Percentiles rank a stretch among this genome's conserved stretches.
phyloP scores from a whole-genome alignment of 768 basidiomycete species.

The Rhodotorula taiwanensis region DNA sequence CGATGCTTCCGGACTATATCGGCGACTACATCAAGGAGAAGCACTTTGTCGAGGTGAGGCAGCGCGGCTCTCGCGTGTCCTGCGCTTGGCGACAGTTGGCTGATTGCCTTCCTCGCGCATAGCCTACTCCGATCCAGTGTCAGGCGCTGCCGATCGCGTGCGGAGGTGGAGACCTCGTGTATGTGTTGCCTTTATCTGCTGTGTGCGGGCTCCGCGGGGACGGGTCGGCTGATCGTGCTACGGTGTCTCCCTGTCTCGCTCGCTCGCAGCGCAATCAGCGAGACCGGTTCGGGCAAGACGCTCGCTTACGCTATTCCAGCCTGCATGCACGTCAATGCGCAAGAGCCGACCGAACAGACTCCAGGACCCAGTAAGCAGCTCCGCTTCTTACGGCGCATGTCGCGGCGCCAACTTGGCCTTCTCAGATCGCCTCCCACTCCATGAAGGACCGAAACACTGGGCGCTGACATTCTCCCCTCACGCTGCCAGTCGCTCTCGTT shows the following conservation, averaged over 20 bases:
- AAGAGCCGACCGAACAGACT: slow-evolving; percentile 63
- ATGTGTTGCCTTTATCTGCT: slow-evolving; percentile 45
- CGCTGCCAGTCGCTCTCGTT: slow-evolving; percentile 57
- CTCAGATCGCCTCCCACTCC: too few species aligned
- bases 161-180: slow-evolving; percentile 88
- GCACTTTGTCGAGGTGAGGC: slow-evolving; percentile 66
- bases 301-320: slow-evolving; percentile 90
- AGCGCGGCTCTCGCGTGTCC: too few species aligned
- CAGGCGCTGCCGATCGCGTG: slow-evolving; percentile 92
- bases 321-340: slow-evolving; percentile 58
- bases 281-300: slow-evolving; percentile 97
- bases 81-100: too few species aligned
- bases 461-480: not conserved
- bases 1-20: slow-evolving; percentile 21
- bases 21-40: slow-evolving; percentile 69
- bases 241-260: slow-evolving; percentile 60
- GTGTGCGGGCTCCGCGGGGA: too few species aligned
- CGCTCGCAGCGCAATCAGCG: slow-evolving; percentile 83
- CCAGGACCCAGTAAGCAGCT: slow-evolving; percentile 61
- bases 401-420: too few species aligned
- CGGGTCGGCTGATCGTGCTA: too few species aligned
- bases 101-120: too few species aligned
- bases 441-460: too few species aligned
- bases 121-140: slow-evolving; percentile 88
- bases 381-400: not conserved